These are phyloP conservation scores for Nemania sp. DNA, from an alignment of 2,329 filamentous ascomycete species.

Conservation along the genomic window DNA sequence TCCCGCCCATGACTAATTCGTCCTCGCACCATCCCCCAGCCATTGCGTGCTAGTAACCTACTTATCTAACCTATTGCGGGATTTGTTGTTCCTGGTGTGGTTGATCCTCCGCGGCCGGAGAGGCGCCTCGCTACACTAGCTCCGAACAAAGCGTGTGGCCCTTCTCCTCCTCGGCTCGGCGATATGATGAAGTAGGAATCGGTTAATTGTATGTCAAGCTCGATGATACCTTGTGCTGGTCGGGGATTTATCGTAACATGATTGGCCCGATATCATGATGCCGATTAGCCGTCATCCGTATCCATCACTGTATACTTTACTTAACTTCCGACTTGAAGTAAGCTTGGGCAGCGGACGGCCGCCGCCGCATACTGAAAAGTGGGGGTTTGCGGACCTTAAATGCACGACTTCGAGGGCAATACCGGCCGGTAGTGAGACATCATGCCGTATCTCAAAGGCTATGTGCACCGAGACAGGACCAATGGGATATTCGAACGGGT, in stretches of 20 bases:
- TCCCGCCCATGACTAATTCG: background rate
- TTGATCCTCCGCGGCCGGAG: background rate
- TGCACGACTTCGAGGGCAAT: background rate
- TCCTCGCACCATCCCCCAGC: background rate
- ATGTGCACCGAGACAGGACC: background rate
- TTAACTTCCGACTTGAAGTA: background rate
- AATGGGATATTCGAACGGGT: background rate
- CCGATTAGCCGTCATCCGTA: background rate
- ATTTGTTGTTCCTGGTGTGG: background rate
- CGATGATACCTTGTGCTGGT: too few relatives aligned
- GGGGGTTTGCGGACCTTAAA: background rate
- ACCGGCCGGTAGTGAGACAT: background rate
- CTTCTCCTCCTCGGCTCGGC: too few relatives aligned
- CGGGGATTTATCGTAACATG: too few relatives aligned
- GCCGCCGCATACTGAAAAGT: background rate
- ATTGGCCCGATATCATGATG: background rate
- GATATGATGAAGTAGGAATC: too few relatives aligned
- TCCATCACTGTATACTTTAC: background rate
- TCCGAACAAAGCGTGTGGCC: too few relatives aligned
- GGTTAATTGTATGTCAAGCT: too few relatives aligned
- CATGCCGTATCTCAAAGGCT: background rate
- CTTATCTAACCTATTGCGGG: too few relatives aligned
- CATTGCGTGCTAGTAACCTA: too few relatives aligned
- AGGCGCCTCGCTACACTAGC: background rate
- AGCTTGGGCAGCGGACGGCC: background rate